These are phyloP conservation scores for Nothophaeocryptopus gaeumannii DNA, from an alignment of 2,329 filamentous ascomycete genomes.

Conservation along the genomic window DNA sequence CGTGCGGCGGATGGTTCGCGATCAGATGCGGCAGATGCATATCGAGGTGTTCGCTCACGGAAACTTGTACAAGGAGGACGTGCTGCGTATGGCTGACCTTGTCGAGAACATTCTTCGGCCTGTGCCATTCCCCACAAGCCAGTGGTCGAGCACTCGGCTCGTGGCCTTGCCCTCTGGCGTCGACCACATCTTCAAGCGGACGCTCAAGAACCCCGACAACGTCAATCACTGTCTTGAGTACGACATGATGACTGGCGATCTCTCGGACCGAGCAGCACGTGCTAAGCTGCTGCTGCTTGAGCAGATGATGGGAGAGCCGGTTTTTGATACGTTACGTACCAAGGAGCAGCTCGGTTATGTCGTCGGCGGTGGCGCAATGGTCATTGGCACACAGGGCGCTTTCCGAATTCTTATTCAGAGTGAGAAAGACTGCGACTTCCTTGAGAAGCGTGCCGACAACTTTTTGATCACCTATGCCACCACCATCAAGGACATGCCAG, in stretches of 20 bases:
- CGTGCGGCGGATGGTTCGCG: slow-evolving; percentile 72
- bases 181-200: slow-evolving; percentile 79
- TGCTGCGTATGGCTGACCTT: slow-evolving; percentile 77
- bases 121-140: slow-evolving; percentile 66
- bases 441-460: slow-evolving; percentile 82
- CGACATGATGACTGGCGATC: slow-evolving; percentile 43
- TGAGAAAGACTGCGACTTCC: slow-evolving; percentile 76
- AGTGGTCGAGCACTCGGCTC: slow-evolving; percentile 77
- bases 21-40: slow-evolving; percentile 77
- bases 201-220: slow-evolving; percentile 80
- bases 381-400: slow-evolving; percentile 70
- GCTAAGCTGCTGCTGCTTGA: slow-evolving; percentile 78
- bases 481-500: slow-evolving; percentile 70
- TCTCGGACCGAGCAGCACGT: slow-evolving; percentile 62
- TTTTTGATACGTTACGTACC: slow-evolving; percentile 90
- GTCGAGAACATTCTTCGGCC: slow-evolving; percentile 76
- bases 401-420: slow-evolving; percentile 92
- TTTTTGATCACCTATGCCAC: slow-evolving; percentile 70
- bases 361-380: slow-evolving; percentile 76
- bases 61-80: slow-evolving; percentile 92
- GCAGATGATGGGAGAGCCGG: slow-evolving; percentile 88
- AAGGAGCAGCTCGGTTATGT: slow-evolving; percentile 98
- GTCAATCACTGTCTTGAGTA: slow-evolving; percentile 60
- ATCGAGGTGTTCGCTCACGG: slow-evolving; percentile 87
- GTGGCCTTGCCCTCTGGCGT: slow-evolving; percentile 74